phyloP scores from a whole-genome alignment of 352 stramenopile genomes.

The Globisporangium apiculatum region DNA sequence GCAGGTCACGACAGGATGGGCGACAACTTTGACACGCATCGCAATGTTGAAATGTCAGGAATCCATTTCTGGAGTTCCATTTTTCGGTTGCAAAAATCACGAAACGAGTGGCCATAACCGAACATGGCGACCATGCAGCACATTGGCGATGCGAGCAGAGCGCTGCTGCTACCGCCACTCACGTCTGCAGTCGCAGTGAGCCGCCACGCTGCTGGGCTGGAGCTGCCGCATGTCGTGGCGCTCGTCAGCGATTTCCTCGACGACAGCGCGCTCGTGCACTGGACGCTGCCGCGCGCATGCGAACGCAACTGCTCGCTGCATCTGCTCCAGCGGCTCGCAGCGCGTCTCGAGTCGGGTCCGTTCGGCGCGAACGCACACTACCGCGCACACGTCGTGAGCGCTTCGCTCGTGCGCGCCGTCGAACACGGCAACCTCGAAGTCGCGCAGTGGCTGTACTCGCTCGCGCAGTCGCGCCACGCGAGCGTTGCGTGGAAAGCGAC shows the following conservation, averaged over 20 bases:
- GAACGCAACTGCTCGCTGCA: slow-evolving; percentile 6
- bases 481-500: slow-evolving; percentile 13
- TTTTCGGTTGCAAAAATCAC: too few relatives aligned
- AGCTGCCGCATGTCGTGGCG: slow-evolving; percentile 8
- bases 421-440: slow-evolving; percentile 11
- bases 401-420: slow-evolving; percentile 5
- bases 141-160: not conserved
- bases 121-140: too few relatives aligned
- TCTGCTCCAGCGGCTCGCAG: slow-evolving; percentile 1
- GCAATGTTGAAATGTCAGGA: too few relatives aligned
- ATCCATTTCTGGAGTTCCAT: too few relatives aligned
- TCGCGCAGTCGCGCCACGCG: not conserved
- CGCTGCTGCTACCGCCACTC: slow-evolving; percentile 1
- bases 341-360: not conserved
- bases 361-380: slow-evolving; percentile 2
- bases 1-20: too few relatives aligned
- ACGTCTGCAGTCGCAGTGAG: slow-evolving; percentile 3
- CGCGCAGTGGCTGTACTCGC: slow-evolving; percentile 10
- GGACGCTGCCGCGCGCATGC: slow-evolving; percentile 6
- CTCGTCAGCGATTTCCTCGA: slow-evolving; percentile 12
- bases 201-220: slow-evolving; percentile 1
- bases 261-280: not conserved
- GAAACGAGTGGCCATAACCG: too few relatives aligned
- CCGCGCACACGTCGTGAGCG: slow-evolving; percentile 6
- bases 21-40: too few relatives aligned